Evolutionary conservation across 2,329 filamentous ascomycete genomes (phyloP), one percentile per base, ranked within the genome.

Genomic region (Didymella glomerata): DNA sequence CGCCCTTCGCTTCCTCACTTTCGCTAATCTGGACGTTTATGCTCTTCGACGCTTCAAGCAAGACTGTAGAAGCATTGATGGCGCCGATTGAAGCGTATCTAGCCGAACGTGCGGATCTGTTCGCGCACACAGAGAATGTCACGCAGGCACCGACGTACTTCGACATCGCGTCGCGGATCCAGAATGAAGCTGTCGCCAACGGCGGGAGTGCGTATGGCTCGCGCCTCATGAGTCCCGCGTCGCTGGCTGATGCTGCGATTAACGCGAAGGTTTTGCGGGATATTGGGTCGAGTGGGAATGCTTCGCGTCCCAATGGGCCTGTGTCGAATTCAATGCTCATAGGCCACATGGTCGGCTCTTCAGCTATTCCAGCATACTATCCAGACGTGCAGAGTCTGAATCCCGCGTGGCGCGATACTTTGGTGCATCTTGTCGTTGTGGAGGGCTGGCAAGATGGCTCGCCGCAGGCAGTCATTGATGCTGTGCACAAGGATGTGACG

Each of bases 371-470:
- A 3, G 44, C 57, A 5, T 71, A 70, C 49, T 68, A 59, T 46
- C 65, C 65, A 4, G 16, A 42, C 9, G 34, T 48, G 8, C 63
- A 64, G 13, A 63, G 61, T 44, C 60, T 72, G 30, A 67, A 66
- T 14, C 63, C 71, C 2, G 68, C 67, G 5, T 75, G 70, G 72
- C 67, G 70, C 18, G 53, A 66, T 9, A 65, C 69, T 0, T 60
- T 74, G 18, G 48, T 54, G 2, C 65, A 70, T 27, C 38, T 74
- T 24, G 59, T 74, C 3, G 58, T 66, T 5, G 60, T 60, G 1
- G 32, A 63, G 22, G 30, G 38, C 1, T 72, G 65, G 56, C 50
- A n/a, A 1, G 68, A 69, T 10, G 56, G 60, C 3, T 51, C 57
- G 5, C 32, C 57, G 2, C 62, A 48, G 1, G 18, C 52, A 0